phyloP scores from a whole-genome alignment of 192 early-diverging fungal species.

The Coemansia sp. region DNA sequence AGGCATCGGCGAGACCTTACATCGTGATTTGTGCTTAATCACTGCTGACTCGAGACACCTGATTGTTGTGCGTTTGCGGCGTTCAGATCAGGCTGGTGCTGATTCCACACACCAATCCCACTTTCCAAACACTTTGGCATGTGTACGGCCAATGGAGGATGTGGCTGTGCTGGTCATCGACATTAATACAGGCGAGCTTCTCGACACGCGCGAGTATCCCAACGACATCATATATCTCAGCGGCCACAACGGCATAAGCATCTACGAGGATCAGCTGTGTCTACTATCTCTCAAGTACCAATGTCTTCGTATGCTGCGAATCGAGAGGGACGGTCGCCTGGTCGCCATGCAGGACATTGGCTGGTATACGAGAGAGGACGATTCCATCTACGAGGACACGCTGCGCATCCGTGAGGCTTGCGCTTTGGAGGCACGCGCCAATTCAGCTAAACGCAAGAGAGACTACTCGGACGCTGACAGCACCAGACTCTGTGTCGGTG shows the following conservation, averaged over 20 bases:
- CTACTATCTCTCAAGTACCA: slow-evolving; percentile 50
- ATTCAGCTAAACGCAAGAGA: slow-evolving; percentile 14
- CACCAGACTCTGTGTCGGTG: slow-evolving; percentile 24
- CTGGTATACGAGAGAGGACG: slow-evolving; percentile 48
- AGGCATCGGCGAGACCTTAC: slow-evolving; percentile 37
- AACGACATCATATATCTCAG: slow-evolving; percentile 44
- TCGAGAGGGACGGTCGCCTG: slow-evolving; percentile 27
- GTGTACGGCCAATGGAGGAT: slow-evolving; percentile 44
- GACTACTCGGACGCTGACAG: background rate
- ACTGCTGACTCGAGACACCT: slow-evolving; percentile 31
- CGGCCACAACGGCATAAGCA: slow-evolving; percentile 45
- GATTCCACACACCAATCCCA: background rate
- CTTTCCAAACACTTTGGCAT: slow-evolving; percentile 29
- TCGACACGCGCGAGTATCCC: slow-evolving; percentile 40
- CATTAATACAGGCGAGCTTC: slow-evolving; percentile 22
- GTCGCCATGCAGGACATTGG: slow-evolving; percentile 44
- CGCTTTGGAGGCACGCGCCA: slow-evolving; percentile 8
- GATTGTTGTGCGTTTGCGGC: slow-evolving; percentile 31
- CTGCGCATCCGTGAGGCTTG: slow-evolving; percentile 28
- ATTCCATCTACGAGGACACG: slow-evolving; percentile 32
- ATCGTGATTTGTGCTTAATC: slow-evolving; percentile 48
- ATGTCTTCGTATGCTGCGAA: slow-evolving; percentile 44
- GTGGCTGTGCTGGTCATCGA: slow-evolving; percentile 40
- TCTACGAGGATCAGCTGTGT: slow-evolving; percentile 44
- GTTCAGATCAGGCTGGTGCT: slow-evolving; percentile 1